phyloP scores from a whole-genome alignment of 192 early-diverging fungal species.

The Coemansia sp. region DNA sequence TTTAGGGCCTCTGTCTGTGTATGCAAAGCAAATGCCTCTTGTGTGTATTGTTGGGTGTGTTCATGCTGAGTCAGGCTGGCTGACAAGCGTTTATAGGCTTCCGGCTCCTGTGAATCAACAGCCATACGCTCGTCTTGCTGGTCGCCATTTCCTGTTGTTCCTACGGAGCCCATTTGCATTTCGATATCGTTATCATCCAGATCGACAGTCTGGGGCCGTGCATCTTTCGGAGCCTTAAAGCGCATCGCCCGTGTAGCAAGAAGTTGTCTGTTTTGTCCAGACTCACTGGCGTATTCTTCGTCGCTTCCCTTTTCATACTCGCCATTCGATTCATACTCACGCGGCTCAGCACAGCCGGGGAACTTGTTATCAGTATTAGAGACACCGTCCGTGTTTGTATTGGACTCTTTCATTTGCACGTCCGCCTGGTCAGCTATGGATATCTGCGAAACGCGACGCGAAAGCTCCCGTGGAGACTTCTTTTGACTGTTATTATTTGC shows the following conservation, averaged over 20 bases:
- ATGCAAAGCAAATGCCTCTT: not conserved
- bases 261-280: constrained; percentile 16
- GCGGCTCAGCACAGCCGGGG: not conserved
- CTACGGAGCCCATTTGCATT: not conserved
- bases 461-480: not conserved
- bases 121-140: not conserved
- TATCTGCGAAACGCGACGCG: not conserved
- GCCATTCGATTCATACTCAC: not conserved
- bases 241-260: constrained; percentile 39
- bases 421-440: constrained; percentile 1
- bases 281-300: constrained; percentile 1
- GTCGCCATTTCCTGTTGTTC: not conserved
- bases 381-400: not conserved
- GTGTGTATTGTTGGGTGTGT: constrained; percentile 9
- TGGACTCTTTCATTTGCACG: not conserved
- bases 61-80: not conserved
- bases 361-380: not conserved
- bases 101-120: not conserved
- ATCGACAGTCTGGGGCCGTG: constrained; percentile 42
- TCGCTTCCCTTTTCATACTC: constrained; percentile 5
- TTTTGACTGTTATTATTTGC: not conserved
- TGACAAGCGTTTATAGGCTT: not conserved
- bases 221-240: constrained; percentile 47
- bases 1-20: not conserved
- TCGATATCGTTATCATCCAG: constrained; percentile 31